A percentile compares a stretch with the other conserved stretches of the same genome.
These are phyloP conservation scores for Stropharia rugosoannulata DNA, from an alignment of 768 basidiomycete genomes.

Conservation along the genomic window DNA sequence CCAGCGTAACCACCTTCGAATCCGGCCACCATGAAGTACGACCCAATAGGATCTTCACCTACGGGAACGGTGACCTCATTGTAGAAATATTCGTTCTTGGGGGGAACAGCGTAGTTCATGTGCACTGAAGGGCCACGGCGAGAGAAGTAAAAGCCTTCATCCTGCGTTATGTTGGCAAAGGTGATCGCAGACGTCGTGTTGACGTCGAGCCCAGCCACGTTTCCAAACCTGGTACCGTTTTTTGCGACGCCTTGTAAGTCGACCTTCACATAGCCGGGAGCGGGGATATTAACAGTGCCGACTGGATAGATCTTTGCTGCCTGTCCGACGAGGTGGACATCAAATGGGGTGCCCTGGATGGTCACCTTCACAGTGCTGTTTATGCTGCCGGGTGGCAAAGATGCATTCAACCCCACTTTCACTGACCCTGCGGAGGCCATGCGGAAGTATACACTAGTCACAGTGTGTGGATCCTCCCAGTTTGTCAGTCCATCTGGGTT, in stretches of 20 bases:
- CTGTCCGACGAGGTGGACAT: too few species aligned
- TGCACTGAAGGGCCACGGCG: conserved; percentile 16
- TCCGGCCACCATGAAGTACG: conserved; percentile 17
- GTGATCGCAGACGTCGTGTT: conserved; percentile 9
- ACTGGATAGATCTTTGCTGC: too few species aligned
- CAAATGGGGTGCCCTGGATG: too few species aligned
- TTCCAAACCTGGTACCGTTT: conserved; percentile 13
- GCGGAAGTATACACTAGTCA: too few species aligned
- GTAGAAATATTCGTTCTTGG: conserved; percentile 15
- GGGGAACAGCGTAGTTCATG: conserved; percentile 13
- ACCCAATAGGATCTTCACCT: conserved; percentile 11
- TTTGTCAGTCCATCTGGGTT: too few species aligned
- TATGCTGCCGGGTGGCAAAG: too few species aligned
- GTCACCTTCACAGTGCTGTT: too few species aligned
- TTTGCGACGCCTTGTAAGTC: conserved; percentile 14
- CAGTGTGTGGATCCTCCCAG: too few species aligned
- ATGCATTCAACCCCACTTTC: too few species aligned
- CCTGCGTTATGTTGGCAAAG: conserved; percentile 12
- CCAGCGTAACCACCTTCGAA: conserved; percentile 13
- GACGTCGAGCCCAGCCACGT: conserved; percentile 12
- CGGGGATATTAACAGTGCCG: conserved; percentile 6
- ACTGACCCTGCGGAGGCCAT: too few species aligned
- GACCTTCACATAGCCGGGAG: conserved; percentile 16
- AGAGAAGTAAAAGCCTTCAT: conserved; percentile 8
- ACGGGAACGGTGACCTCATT: conserved; percentile 17